phyloP scores from a whole-genome alignment of 2,329 filamentous ascomycete species.

The Geosmithia morbida region DNA sequence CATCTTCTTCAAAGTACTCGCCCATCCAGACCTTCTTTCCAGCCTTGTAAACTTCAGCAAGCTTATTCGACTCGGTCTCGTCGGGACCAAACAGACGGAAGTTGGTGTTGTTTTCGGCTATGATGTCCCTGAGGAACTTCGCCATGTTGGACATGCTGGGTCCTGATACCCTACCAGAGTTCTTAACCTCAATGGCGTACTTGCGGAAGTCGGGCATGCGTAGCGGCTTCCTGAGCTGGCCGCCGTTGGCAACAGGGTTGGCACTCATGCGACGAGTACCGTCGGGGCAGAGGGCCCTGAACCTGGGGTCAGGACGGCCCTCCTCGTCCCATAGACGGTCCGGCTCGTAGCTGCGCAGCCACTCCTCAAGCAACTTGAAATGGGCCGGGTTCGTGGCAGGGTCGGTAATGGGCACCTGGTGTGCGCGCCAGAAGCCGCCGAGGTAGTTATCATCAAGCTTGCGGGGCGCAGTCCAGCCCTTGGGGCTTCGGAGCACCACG shows the following conservation, averaged over 20 bases:
- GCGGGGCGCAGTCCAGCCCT: slow-evolving; percentile 66
- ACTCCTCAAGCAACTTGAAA: slow-evolving; percentile 54
- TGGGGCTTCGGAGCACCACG: slow-evolving; percentile 63
- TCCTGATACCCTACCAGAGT: slow-evolving; percentile 35
- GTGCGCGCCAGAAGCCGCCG: slow-evolving; percentile 65
- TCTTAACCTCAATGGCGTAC: slow-evolving; percentile 49
- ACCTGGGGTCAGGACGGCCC: slow-evolving; percentile 47
- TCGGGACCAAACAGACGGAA: slow-evolving; percentile 71
- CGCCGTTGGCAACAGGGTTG: slow-evolving; percentile 63
- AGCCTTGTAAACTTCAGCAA: slow-evolving; percentile 54
- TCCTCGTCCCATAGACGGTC: slow-evolving; percentile 53
- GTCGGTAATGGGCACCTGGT: slow-evolving; percentile 65
- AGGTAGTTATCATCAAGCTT: slow-evolving; percentile 57
- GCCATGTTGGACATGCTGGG: slow-evolving; percentile 60
- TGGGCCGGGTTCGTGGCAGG: slow-evolving; percentile 50
- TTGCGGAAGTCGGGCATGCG: slow-evolving; percentile 55
- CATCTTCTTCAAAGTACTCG: slow-evolving; percentile 64
- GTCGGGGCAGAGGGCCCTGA: slow-evolving; percentile 49
- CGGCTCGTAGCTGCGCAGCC: slow-evolving; percentile 66
- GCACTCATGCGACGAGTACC: slow-evolving; percentile 61
- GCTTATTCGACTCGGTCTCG: slow-evolving; percentile 72
- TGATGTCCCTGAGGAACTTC: slow-evolving; percentile 50
- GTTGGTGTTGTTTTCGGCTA: slow-evolving; percentile 46
- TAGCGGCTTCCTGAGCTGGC: slow-evolving; percentile 50
- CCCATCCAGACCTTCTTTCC: slow-evolving; percentile 72